Base-by-base conservation (phyloP, 352 stramenopile genomes). In the Pythium vanterpoolii region DNA sequence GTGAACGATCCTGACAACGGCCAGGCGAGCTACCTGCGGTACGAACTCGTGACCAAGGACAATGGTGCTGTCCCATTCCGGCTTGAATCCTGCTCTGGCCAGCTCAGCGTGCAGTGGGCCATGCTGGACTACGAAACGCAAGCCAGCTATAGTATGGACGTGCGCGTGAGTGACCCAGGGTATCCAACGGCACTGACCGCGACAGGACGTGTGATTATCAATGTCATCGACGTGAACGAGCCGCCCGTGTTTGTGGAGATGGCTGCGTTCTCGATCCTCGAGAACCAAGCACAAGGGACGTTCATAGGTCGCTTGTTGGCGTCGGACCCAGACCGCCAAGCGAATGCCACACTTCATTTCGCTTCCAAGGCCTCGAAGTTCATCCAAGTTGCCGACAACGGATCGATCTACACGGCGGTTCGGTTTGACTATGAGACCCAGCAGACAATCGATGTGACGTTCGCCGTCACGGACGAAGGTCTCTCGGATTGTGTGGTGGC, bases 161-260 rank as follows among this genome's bases (percentile, higher is more conserved):
- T 88, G 8, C 66, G 71, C 2, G 78, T 71, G 26, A 73, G 64
- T 16, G 76, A 86, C 42, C 55, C 68, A 1, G 72, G 75, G 0
- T 83, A 80, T 44, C 75, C 75, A 23, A 49, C 38, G 1, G 43
- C 67, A 16, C 45, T 88, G 16, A 60, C 64, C 13, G 55, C 71
- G 0, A 60, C 69, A 27, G 59, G 62, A 21, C 16, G 42, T 2
- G 64, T 88, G 2, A 62, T 68, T 16, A 53, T 86, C 0, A 64
- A 60, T 2, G 61, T 87, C 21, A 26, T 76, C 0, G 52, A 88
- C 24, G 72, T 86, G 43, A 88, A 88, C 43, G 78, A 88, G 52
- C 36, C 72, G 0, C 72, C 78, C 13, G 33, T 50, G 13, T 77
- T 86, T 47, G 56, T 61, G 5, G 23, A 70, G 8, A 69, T 67